phyloP scores from a whole-genome alignment of 805 yeast species.

The Kodamaea restingae region DNA sequence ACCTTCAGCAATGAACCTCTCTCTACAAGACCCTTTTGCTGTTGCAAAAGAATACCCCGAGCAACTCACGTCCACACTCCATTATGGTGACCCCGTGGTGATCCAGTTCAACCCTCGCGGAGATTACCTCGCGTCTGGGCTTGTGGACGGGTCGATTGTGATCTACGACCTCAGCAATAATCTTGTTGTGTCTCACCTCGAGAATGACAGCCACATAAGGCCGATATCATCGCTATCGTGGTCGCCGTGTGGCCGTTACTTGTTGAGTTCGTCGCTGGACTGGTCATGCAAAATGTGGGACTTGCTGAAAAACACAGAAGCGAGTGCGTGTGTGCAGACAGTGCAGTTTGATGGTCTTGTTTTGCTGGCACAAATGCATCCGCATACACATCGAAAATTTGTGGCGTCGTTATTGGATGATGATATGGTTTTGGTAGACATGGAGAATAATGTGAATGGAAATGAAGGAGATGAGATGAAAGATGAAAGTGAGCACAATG shows the following conservation, averaged over 20 bases:
- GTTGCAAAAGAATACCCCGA: slow-evolving; percentile 93
- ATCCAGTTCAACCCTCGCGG: slow-evolving; percentile 71
- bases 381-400: slow-evolving; percentile 43
- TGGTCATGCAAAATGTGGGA: slow-evolving; percentile 86
- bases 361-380: slow-evolving; percentile 64
- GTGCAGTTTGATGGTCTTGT: slow-evolving; percentile 64
- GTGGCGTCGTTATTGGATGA: slow-evolving; percentile 67
- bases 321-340: slow-evolving; percentile 35
- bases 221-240: slow-evolving; percentile 72
- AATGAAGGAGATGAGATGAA: not conserved
- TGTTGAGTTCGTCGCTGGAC: slow-evolving; percentile 72
- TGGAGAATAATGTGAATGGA: slow-evolving; percentile 9
- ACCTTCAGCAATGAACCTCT: slow-evolving; percentile 57
- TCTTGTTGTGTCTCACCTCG: slow-evolving; percentile 49
- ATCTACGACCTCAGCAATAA: slow-evolving; percentile 71
- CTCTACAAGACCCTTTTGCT: slow-evolving; percentile 84
- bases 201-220: slow-evolving; percentile 56
- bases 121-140: slow-evolving; percentile 81
- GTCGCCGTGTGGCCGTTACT: slow-evolving; percentile 67
- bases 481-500: not conserved
- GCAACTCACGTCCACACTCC: slow-evolving; percentile 64
- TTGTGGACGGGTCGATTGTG: slow-evolving; percentile 66
- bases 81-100: slow-evolving; percentile 61
- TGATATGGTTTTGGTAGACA: slow-evolving; percentile 49
- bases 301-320: slow-evolving; percentile 33